Base-by-base conservation (phyloP, 768 basidiomycete species). In the Suillus tomentosus region DNA sequence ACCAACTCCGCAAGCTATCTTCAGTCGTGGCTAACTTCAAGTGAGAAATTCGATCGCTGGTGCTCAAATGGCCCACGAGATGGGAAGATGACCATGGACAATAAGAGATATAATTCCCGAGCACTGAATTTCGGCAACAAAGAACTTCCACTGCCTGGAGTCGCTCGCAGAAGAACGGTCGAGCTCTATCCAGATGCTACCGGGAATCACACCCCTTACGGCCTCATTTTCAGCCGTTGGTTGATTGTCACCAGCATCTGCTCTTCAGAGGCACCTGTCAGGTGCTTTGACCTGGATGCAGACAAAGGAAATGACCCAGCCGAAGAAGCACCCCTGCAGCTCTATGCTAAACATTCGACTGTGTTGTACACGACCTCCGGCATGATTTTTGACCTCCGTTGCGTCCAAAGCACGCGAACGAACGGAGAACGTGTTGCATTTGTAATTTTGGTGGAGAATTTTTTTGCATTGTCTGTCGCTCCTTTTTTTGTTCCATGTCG, bases 351-450 rank as follows among this genome's bases (percentile, higher is more conserved):
- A 58, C 57, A 58, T 58, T 58, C 57, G 42, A 58, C 57, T 19
- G 57, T 58, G 24, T 13, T 58, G 57, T 58, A 58, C 40, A 58
- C 57, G 17, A 58, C 57, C 3, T 58, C 57, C 3, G 57, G 57
- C 42, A 58, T 58, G 57, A 58, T 58, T 58, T 58, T 58, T 58
- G 57, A 58, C 40, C 57, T 58, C 27, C 57, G 57, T 42, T 58
- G 57, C 57, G 57, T 58, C 27, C 57, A 58, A 42, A 58, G 57
- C 5, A 37, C 57, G 7, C 57, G 40, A 3, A 58, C 11, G 24
- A 58, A 58, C 17, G 57, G 57, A 43, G 57, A 58, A 58, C 57
- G 57, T 58, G 40, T 58, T 6, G 57, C 57, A 24, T 58, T 58
- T 58, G 57, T 58, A 39, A 58, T 58, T 37, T 42, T 58, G 40